Conservation (phyloP, 75 land plant species). For the Pinus tabuliformis region DNA sequence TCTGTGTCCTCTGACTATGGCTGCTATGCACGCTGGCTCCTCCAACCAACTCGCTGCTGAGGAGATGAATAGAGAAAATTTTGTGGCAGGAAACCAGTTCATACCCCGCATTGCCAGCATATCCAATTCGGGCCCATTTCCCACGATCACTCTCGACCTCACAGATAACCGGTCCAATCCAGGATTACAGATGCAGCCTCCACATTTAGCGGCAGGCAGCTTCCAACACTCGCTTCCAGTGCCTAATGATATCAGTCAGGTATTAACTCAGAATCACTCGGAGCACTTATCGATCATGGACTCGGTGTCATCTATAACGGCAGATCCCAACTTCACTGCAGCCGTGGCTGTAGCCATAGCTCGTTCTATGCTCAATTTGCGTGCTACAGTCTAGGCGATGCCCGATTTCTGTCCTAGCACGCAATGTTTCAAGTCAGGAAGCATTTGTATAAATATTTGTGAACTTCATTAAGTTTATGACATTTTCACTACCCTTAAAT, state of each 20-base stretch:
- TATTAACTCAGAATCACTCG: no score
- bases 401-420: no score
- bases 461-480: no score
- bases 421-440: no score
- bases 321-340: constrained; percentile 26
- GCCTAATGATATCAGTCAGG: neutral
- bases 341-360: constrained; percentile 22
- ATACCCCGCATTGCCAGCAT: neutral
- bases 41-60: neutral
- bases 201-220: neutral
- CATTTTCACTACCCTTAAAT: no score
- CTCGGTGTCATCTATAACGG: constrained; percentile 14
- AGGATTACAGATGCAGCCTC: neutral
- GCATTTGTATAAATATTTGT: no score
- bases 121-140: neutral
- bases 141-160: constrained; percentile 1
- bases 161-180: neutral
- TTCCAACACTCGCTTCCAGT: neutral
- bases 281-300: neutral
- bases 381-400: neutral
- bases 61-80: neutral
- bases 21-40: neutral
- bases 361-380: neutral
- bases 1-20: neutral
- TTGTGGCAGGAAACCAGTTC: neutral